Evolutionary conservation across 805 yeast genomes (phyloP).

Genomic region (Scheffersomyces stipitis): DNA sequence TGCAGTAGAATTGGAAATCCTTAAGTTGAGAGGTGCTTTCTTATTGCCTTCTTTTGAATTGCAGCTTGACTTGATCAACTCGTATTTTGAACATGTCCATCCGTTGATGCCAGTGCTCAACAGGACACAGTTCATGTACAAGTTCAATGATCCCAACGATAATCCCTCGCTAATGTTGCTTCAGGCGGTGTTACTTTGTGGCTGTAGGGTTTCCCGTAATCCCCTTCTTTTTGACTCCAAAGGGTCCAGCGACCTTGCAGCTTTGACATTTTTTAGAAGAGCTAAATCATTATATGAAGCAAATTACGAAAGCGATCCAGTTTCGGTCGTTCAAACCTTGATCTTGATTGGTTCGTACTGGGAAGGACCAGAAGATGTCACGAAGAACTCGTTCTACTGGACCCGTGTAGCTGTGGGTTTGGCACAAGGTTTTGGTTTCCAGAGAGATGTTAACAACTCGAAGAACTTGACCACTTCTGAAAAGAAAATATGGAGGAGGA

Average conservation of each 20-base stretch:
- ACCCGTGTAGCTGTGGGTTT: constrained; percentile 64
- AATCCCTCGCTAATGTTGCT: constrained; percentile 65
- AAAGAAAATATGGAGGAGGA: constrained; percentile 56
- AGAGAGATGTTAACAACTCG: constrained; percentile 50
- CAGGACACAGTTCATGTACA: constrained; percentile 58
- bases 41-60: constrained; percentile 60
- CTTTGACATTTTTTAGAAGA: constrained; percentile 56
- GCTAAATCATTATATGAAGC: constrained; percentile 76
- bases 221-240: constrained; percentile 50
- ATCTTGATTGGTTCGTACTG: constrained; percentile 65
- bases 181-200: constrained; percentile 69
- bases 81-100: constrained; percentile 64
- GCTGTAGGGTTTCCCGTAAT: constrained; percentile 59
- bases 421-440: constrained; percentile 78
- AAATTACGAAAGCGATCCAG: constrained; percentile 63
- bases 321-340: constrained; percentile 60
- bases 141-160: constrained; percentile 52
- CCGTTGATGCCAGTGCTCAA: constrained; percentile 70
- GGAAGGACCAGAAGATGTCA: constrained; percentile 71
- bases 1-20: constrained; percentile 62
- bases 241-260: constrained; percentile 53
- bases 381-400: constrained; percentile 69
- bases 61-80: constrained; percentile 57
- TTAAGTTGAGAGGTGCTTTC: constrained; percentile 69
- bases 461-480: constrained; percentile 38